Percentiles rank a stretch among this genome's conserved stretches.
Evolutionary conservation across 345 rosid species (phyloP).

Genomic region (Viola odorata): DNA sequence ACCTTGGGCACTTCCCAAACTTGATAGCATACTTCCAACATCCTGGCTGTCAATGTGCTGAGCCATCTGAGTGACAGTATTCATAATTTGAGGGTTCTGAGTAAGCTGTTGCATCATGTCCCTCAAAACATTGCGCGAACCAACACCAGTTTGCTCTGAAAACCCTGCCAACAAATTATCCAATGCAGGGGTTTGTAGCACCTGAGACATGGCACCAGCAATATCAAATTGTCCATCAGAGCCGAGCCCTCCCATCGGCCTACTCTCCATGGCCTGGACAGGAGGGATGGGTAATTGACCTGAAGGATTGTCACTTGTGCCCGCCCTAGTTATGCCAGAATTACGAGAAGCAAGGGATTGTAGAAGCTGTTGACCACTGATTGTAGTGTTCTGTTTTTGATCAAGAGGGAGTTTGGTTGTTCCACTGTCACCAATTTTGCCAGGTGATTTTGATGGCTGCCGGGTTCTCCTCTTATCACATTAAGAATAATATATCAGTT

Average conservation of each 20-base stretch:
- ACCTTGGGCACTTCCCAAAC: slow-evolving; percentile 48
- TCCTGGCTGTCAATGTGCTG: slow-evolving; percentile 77
- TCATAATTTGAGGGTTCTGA: slow-evolving; percentile 80
- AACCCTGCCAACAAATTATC: slow-evolving; percentile 65
- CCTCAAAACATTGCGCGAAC: slow-evolving; percentile 72
- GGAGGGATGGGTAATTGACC: slow-evolving; percentile 17
- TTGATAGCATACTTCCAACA: slow-evolving; percentile 65
- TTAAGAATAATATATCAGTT: slow-evolving; percentile 9
- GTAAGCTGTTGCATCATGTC: slow-evolving; percentile 82
- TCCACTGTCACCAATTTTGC: slow-evolving; percentile 31
- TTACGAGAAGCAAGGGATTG: slow-evolving; percentile 54
- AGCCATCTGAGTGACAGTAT: slow-evolving; percentile 75
- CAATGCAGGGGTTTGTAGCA: slow-evolving; percentile 56
- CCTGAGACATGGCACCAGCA: slow-evolving; percentile 62
- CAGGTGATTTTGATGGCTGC: slow-evolving; percentile 38
- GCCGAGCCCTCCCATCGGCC: slow-evolving; percentile 29
- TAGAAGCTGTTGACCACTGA: slow-evolving; percentile 52
- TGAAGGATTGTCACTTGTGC: slow-evolving; percentile 11
- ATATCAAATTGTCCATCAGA: slow-evolving; percentile 42
- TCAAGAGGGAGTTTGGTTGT: slow-evolving; percentile 32
- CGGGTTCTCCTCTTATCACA: slow-evolving; percentile 41
- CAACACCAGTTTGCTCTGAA: slow-evolving; percentile 70
- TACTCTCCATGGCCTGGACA: slow-evolving; percentile 16
- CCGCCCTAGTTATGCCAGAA: slow-evolving; percentile 25
- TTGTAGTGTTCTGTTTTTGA: slow-evolving; percentile 31